Base-by-base conservation (phyloP, 495 filamentous ascomycete species). In the Evernia prunastri region DNA sequence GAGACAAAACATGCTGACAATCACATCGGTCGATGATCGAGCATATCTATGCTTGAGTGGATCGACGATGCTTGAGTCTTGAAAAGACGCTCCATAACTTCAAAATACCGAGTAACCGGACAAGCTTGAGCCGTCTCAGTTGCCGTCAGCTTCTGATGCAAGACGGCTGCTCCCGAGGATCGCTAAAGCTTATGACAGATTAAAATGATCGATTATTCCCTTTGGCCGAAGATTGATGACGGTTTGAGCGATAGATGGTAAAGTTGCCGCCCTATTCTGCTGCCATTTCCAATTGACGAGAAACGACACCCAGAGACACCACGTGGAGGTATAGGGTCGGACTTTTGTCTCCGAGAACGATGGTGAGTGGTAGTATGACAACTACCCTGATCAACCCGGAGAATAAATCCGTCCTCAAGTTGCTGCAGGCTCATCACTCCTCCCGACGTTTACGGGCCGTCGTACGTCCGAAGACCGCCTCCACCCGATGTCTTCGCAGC, bases 321-420 rank as follows among this genome's bases (percentile, higher is more conserved):
- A 42, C 36, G 57, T 59, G 36, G 57, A 59, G 57, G 57, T 59
- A 18, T 45, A 59, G 58, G 58, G 58, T 59, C 58, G 58, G 58
- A 59, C 27, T 59, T 59, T 45, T n/a, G 36, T 42, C 58, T 45
- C 39, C 58, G 23, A 29, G 39, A 45, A 45, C 58, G 58, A 15
- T 29, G 39, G 39, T 59, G 39, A 59, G 37, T 59, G 25, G 58
- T 39, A 59, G 58, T 43, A 45, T 59, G 39, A 59, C 58, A 29
- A 11, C 58, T 59, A 39, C 58, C 36, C 20, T 23, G 36, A 59
- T 20, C n/a, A 12, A 59, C 39, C 58, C 23, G 39, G 39, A 39
- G 39, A 59, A 43, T 31, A 31, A 43, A 42, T 42, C 35, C 29
- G 58, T 42, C 58, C 10, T 29, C 58, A 18, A 59, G 35, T 12